Conservation (phyloP, 192 early-diverging fungal genomes). For the Coemansia sp. region DNA sequence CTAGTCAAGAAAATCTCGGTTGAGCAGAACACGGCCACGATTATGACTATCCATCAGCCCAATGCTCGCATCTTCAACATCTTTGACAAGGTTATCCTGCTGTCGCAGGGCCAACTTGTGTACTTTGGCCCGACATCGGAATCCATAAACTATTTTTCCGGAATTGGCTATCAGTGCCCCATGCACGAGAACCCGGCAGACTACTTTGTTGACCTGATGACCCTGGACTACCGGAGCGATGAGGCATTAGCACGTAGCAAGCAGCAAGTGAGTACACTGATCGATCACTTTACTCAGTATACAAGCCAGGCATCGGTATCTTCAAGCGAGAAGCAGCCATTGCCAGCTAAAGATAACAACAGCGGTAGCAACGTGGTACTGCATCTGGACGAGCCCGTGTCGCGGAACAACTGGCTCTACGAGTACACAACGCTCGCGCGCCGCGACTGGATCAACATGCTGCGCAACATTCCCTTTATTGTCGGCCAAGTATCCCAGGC, state of each 20-base stretch:
- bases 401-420: constrained; percentile 43
- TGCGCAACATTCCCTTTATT: constrained; percentile 38
- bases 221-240: constrained; percentile 47
- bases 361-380: not conserved
- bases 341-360: not conserved
- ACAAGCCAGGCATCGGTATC: not conserved
- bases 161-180: constrained; percentile 60
- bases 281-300: constrained; percentile 23
- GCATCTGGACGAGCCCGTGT: not conserved
- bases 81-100: constrained; percentile 77
- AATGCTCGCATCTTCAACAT: constrained; percentile 75
- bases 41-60: constrained; percentile 92
- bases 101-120: constrained; percentile 61
- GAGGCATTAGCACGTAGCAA: constrained; percentile 33
- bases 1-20: constrained; percentile 58
- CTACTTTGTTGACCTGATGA: constrained; percentile 65
- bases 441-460: constrained; percentile 48
- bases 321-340: not conserved
- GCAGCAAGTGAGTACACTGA: constrained; percentile 35
- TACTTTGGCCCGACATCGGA: constrained; percentile 57
- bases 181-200: constrained; percentile 71
- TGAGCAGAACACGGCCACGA: constrained; percentile 59
- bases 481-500: constrained; percentile 38
- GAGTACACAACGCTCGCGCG: constrained; percentile 51
- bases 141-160: constrained; percentile 50